Evolutionary conservation across 257 asterid genomes (phyloP).

Genomic region (Solanum appendiculatum): DNA sequence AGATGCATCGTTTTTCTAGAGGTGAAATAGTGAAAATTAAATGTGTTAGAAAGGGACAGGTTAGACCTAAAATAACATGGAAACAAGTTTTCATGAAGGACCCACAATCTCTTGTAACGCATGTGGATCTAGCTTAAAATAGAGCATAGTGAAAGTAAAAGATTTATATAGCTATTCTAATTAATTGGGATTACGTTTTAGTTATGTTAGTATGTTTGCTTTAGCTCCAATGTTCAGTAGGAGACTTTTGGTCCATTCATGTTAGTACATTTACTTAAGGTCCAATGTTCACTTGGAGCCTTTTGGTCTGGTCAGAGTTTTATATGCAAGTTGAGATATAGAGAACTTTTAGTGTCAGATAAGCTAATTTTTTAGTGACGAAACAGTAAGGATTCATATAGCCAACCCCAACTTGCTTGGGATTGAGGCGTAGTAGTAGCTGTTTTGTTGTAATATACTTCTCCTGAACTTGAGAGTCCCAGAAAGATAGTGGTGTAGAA

Average conservation of each 20-base stretch:
- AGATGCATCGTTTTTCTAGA: neutral
- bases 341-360: neutral
- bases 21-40: neutral
- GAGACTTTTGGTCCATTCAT: neutral
- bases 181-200: neutral
- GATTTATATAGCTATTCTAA: neutral
- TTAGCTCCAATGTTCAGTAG: neutral
- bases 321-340: neutral
- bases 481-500: neutral
- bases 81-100: neutral
- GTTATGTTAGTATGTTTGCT: neutral
- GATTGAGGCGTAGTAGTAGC: neutral
- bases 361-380: neutral
- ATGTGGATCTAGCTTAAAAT: neutral
- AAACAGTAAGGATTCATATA: neutral
- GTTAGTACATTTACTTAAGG: neutral
- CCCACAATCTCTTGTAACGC: neutral
- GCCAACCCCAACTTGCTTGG: neutral
- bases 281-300: neutral
- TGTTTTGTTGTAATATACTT: neutral
- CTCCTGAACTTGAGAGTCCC: neutral
- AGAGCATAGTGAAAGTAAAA: neutral
- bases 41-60: neutral
- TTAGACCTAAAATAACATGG: neutral
- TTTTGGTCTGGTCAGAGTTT: neutral